These are phyloP conservation scores for Cicer chorassanicum DNA, from an alignment of 306 rosid species.

Conservation along the genomic window DNA sequence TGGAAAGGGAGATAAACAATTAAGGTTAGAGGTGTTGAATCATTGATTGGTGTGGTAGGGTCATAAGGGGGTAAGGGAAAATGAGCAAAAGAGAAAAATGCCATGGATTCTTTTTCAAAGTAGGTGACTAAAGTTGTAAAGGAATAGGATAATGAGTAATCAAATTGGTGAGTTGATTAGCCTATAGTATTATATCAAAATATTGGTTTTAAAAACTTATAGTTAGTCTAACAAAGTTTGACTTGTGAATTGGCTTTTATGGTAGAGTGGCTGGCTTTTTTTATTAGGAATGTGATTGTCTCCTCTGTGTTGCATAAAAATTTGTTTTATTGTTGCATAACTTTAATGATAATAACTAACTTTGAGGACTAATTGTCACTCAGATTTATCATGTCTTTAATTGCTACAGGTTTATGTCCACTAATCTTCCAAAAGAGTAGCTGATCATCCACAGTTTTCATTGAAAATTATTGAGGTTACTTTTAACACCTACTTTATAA, in stretches of 20 bases:
- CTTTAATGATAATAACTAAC: conserved; percentile 45
- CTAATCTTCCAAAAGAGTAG: conserved; percentile 48
- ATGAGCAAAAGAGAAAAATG: conserved; percentile 47
- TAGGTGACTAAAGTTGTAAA: conserved; percentile 52
- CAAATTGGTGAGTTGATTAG: conserved; percentile 43
- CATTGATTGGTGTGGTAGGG: conserved; percentile 55
- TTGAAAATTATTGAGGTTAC: conserved; percentile 39
- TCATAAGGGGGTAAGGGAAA: conserved; percentile 35
- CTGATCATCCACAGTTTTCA: conserved; percentile 43
- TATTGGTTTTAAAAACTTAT: conserved; percentile 23
- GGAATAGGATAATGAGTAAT: conserved; percentile 49
- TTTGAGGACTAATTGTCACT: conserved; percentile 46
- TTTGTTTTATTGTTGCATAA: conserved; percentile 32
- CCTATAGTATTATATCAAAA: conserved; percentile 36
- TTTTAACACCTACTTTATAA: conserved; percentile 28
- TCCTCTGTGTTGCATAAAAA: conserved; percentile 5
- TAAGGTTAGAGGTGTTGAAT: conserved; percentile 39
- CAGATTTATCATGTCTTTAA: conserved; percentile 43
- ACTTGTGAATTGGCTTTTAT: conserved; percentile 54
- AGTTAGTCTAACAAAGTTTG: conserved; percentile 55
- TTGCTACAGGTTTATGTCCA: conserved; percentile 41
- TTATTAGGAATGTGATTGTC: conserved; percentile 28
- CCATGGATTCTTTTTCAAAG: conserved; percentile 50
- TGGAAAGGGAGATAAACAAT: conserved; percentile 21
- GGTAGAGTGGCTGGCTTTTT: conserved; percentile 40